phyloP scores from a whole-genome alignment of 768 basidiomycete species.

The Flagelloscypha sp. region DNA sequence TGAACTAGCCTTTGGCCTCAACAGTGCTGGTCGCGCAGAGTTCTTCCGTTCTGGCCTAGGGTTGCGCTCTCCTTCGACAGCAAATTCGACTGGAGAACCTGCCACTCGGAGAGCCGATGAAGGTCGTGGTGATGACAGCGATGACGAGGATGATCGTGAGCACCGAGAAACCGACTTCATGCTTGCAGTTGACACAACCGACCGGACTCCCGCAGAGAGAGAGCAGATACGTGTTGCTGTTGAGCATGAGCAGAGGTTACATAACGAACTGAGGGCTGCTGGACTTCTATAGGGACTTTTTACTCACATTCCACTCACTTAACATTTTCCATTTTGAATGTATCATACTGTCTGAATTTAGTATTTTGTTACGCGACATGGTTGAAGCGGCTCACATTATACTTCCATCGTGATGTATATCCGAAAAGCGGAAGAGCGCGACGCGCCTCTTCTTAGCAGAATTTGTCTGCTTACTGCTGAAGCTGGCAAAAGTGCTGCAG shows the following conservation, averaged over 20 bases:
- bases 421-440: constrained; percentile 46
- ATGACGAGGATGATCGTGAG: constrained; percentile 17
- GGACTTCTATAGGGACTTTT: constrained; percentile 44
- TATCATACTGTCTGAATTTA: not conserved
- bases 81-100: constrained; percentile 12
- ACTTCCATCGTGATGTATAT: constrained; percentile 21
- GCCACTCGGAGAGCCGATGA: constrained; percentile 22
- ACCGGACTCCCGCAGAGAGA: constrained; percentile 33
- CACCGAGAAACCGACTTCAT: constrained; percentile 27
- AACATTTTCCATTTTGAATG: no score
- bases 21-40: constrained; percentile 29
- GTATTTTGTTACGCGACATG: constrained; percentile 1
- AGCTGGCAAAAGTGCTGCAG: constrained; percentile 59
- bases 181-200: constrained; percentile 31
- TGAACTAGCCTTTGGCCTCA: constrained; percentile 31
- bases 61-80: constrained; percentile 20
- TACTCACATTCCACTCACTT: no score
- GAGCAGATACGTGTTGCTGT: constrained; percentile 41
- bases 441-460: constrained; percentile 49
- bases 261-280: constrained; percentile 52
- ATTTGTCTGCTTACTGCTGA: constrained; percentile 73
- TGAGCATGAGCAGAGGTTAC: constrained; percentile 48
- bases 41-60: constrained; percentile 41
- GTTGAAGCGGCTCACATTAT: constrained; percentile 1
- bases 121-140: constrained; percentile 13